Conservation (phyloP, 495 filamentous ascomycete species). For the Hyaloscypha hepaticicola region DNA sequence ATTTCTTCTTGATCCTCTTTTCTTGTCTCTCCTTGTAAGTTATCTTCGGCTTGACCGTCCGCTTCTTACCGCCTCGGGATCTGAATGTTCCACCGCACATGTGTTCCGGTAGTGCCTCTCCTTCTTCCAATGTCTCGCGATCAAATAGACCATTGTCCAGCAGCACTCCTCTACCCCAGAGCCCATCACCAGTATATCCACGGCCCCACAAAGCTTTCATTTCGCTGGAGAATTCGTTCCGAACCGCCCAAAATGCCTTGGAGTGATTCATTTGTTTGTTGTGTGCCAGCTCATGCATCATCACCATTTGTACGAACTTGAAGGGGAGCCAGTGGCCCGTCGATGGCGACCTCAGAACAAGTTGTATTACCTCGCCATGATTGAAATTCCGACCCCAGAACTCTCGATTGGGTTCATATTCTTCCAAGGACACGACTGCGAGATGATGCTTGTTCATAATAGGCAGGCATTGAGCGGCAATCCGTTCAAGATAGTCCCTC, state of each 20-base stretch:
- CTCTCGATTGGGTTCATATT: constrained; percentile 70
- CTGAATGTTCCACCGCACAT: constrained; percentile 70
- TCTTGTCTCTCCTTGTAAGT: constrained; percentile 64
- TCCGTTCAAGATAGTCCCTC: constrained; percentile 69
- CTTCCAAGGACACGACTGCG: constrained; percentile 70
- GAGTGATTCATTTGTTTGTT: constrained; percentile 84
- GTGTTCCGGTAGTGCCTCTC: constrained; percentile 57
- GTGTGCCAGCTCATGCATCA: constrained; percentile 81
- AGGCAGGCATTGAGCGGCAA: constrained; percentile 74
- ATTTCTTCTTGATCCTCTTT: constrained; percentile 68
- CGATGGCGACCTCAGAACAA: constrained; percentile 64
- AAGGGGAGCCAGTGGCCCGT: constrained; percentile 71
- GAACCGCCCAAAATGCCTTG: constrained; percentile 58
- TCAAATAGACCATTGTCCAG: constrained; percentile 59
- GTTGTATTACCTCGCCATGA: constrained; percentile 76
- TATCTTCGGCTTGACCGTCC: constrained; percentile 47
- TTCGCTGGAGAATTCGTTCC: constrained; percentile 63
- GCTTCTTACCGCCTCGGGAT: constrained; percentile 51
- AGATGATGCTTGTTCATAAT: constrained; percentile 71
- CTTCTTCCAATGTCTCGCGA: constrained; percentile 46
- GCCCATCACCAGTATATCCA: constrained; percentile 70
- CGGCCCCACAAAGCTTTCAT: constrained; percentile 63
- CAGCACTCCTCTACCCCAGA: constrained; percentile 68
- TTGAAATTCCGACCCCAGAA: constrained; percentile 74
- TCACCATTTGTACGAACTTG: constrained; percentile 77